These are phyloP conservation scores for Lindgomyces ingoldianus DNA, from an alignment of 495 filamentous ascomycete genomes.

Conservation along the genomic window DNA sequence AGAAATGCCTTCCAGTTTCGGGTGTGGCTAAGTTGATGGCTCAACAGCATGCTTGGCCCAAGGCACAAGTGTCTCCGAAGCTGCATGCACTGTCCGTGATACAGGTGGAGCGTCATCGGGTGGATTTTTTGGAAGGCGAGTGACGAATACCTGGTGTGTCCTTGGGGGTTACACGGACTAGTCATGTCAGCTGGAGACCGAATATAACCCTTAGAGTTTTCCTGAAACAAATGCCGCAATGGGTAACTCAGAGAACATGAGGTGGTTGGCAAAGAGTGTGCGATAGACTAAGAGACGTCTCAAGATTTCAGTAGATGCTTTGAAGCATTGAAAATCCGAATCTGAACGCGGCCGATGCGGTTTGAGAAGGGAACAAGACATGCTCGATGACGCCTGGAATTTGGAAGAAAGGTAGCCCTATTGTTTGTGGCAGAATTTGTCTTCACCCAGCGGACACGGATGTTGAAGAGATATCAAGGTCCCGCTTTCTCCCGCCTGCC, in stretches of 20 bases:
- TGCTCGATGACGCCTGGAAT: background rate
- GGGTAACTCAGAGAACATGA: too few species aligned
- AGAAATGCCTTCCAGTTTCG: slow-evolving; percentile 2
- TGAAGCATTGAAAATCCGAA: too few species aligned
- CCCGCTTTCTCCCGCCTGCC: background rate
- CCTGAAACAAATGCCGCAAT: too few species aligned
- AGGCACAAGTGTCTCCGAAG: background rate
- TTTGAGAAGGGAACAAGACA: background rate
- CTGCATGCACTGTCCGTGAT: background rate
- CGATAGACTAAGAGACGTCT: background rate
- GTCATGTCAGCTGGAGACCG: too few species aligned
- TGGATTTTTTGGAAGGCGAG: background rate
- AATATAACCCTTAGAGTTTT: too few species aligned
- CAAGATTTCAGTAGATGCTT: background rate
- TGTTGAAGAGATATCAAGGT: too few species aligned
- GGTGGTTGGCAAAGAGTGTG: too few species aligned
- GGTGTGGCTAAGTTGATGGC: slow-evolving; percentile 20
- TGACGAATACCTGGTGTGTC: too few species aligned
- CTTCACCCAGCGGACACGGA: background rate
- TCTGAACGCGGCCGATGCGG: too few species aligned
- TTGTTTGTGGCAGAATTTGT: background rate
- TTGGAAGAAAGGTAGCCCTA: background rate
- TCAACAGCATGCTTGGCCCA: background rate
- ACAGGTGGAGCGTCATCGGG: background rate
- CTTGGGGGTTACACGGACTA: too few species aligned